Evolutionary conservation across 495 filamentous ascomycete species (phyloP).

Genomic region (Penicillium soppii): DNA sequence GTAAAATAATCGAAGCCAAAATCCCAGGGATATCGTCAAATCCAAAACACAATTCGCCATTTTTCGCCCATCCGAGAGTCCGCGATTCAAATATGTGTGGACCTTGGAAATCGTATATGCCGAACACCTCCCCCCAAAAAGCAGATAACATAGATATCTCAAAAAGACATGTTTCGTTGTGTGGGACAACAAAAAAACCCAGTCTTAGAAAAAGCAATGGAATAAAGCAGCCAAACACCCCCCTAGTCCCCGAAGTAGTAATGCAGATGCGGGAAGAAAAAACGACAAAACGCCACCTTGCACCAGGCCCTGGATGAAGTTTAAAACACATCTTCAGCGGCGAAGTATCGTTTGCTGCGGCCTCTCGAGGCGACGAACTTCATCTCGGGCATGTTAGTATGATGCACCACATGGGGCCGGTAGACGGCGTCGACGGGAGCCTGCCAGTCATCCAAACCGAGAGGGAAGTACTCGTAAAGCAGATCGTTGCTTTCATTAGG

Average conservation of each 20-base stretch:
- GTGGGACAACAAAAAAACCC: constrained; percentile 11
- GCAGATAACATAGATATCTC: background rate
- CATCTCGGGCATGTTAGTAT: constrained; percentile 76
- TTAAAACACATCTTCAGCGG: constrained; percentile 59
- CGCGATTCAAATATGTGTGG: too few species aligned
- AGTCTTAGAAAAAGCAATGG: constrained; percentile 16
- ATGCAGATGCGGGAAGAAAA: constrained; percentile 23
- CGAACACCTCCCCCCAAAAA: background rate
- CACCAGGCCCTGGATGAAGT: background rate
- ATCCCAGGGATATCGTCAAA: constrained; percentile 5
- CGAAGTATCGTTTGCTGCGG: constrained; percentile 80
- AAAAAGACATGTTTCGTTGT: background rate
- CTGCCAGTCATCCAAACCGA: constrained; percentile 89
- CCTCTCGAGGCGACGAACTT: constrained; percentile 68
- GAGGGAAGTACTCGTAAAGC: constrained; percentile 88
- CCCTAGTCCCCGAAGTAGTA: constrained; percentile 9
- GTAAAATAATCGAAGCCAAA: background rate
- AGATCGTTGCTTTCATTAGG: constrained; percentile 76
- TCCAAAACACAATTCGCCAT: background rate
- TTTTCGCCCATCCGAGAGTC: constrained; percentile 3
- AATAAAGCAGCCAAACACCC: constrained; percentile 4
- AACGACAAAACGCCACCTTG: constrained; percentile 8
- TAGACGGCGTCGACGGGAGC: constrained; percentile 90
- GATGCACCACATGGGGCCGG: constrained; percentile 88
- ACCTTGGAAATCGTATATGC: background rate